Evolutionary conservation across 805 yeast genomes (phyloP), one percentile per base, ranked within the genome.

Genomic region (Zygotorulaspora danielsina): DNA sequence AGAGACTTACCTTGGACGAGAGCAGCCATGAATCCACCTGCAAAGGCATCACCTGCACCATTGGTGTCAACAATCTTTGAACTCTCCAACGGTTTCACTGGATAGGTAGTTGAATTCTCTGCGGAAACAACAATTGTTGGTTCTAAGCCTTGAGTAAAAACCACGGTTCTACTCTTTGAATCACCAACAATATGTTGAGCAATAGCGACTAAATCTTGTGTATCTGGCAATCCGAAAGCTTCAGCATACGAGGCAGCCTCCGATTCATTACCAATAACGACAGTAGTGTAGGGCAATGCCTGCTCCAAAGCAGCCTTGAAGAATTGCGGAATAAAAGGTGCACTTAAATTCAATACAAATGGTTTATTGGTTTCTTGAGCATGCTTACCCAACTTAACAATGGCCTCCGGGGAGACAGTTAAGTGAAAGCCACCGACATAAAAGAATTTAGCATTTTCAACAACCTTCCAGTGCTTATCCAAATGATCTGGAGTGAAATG

Each of bases 371-470:
- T 75, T 45, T 72, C 84, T 46, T 93, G 84, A 50, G 97, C 97
- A 63, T 93, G 96, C 68, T 87, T 75, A 53, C 96, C 98, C 55
- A 93, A 74, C 44, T 81, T 79, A 53, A 75, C 72, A 59, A 93
- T 93, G 41, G 98, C 97, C 44, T 82, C 95, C 50, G 96, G 96
- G 51, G 95, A 85, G 42, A 93, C 99, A 42, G 99, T 93, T 69
- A 93, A 76, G 68, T 93, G 99, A 86, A 81, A 93, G n/a, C 99
- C 99, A 58, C 97, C 98, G 61, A 93, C 84, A 76, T 93, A 93
- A 74, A 70, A 93, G 57, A 72, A 74, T 64, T 79, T 72, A 45
- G 90, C 97, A 36, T 70, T 72, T 67, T 86, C 88, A 46, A 93
- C 95, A 44, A 72, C 68, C 49, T 69, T 70, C 96, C 97, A 89